A percentile compares a stretch with the other conserved stretches of the same genome.
Conservation (phyloP, 2,329 filamentous ascomycete genomes). For the Juglanconis oblonga region DNA sequence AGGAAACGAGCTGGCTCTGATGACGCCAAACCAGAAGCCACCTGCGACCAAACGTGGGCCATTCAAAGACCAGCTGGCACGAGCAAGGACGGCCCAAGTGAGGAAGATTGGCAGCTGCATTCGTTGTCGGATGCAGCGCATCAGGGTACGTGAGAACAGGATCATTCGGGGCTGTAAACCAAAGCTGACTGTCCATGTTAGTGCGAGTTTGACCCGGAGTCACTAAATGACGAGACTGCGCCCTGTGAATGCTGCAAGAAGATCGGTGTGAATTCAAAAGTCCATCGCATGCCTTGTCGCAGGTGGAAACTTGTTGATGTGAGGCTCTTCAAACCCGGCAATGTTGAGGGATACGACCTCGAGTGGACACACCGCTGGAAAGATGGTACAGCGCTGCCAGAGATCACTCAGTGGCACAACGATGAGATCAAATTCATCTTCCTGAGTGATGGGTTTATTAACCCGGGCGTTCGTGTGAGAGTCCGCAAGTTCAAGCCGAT, state of each 20-base stretch:
- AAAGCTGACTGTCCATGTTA: constrained; percentile 25
- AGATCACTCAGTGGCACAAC: constrained; percentile 56
- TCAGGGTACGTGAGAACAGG: constrained; percentile 45
- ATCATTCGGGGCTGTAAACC: background rate
- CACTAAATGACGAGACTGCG: constrained; percentile 37
- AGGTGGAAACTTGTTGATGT: constrained; percentile 61
- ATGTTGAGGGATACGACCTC: constrained; percentile 46
- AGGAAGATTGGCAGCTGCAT: constrained; percentile 58
- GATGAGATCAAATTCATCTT: constrained; percentile 46
- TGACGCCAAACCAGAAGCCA: constrained; percentile 33
- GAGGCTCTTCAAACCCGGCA: constrained; percentile 55
- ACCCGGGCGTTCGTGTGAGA: constrained; percentile 42
- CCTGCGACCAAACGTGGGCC: constrained; percentile 46
- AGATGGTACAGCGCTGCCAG: constrained; percentile 48
- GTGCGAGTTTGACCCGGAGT: constrained; percentile 49
- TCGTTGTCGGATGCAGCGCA: constrained; percentile 60
- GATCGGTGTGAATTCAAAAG: constrained; percentile 42
- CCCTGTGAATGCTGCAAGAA: constrained; percentile 54
- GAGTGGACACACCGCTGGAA: constrained; percentile 61
- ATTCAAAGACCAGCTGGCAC: constrained; percentile 50
- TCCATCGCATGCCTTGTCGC: constrained; percentile 54
- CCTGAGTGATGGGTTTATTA: constrained; percentile 54
- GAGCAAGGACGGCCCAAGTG: constrained; percentile 54
- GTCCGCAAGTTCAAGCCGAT: constrained; percentile 56
- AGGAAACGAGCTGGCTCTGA: constrained; percentile 15